These are phyloP conservation scores for Carex parvula DNA, from an alignment of 176 grass and related monocot genomes.

Conservation along the genomic window DNA sequence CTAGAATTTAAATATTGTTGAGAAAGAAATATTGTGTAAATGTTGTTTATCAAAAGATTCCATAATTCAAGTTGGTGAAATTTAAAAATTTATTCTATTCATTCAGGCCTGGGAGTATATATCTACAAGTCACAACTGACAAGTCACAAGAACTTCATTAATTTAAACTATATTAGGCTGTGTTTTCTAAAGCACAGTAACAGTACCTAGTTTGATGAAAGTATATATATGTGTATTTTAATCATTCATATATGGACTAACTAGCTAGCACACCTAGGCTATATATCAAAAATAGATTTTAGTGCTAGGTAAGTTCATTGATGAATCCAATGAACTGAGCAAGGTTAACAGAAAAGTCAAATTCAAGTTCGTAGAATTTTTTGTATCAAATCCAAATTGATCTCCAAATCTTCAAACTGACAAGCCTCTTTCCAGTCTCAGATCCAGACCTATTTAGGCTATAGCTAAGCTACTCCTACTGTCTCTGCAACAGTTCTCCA, in stretches of 20 bases:
- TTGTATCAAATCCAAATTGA: slow-evolving; percentile 6
- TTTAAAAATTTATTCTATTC: background rate
- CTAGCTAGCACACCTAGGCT: background rate
- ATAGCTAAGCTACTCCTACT: background rate
- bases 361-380: background rate
- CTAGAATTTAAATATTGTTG: too few species aligned
- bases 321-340: slow-evolving; percentile 4
- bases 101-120: background rate
- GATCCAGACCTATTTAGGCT: slow-evolving; percentile 9
- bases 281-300: background rate
- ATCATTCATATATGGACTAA: background rate
- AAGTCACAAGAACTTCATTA: background rate
- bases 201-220: background rate
- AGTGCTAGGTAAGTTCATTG: background rate
- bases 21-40: too few species aligned
- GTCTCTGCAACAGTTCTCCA: background rate
- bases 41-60: background rate
- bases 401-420: slow-evolving; percentile 15
- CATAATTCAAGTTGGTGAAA: background rate
- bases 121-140: background rate
- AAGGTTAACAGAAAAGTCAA: slow-evolving; percentile 7
- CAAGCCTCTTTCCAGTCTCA: slow-evolving; percentile 7
- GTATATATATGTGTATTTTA: background rate
- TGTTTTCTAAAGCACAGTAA: background rate
- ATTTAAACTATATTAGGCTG: background rate